These are phyloP conservation scores for Thyridium curvatum DNA, from an alignment of 2,329 filamentous ascomycete genomes.

Conservation along the genomic window DNA sequence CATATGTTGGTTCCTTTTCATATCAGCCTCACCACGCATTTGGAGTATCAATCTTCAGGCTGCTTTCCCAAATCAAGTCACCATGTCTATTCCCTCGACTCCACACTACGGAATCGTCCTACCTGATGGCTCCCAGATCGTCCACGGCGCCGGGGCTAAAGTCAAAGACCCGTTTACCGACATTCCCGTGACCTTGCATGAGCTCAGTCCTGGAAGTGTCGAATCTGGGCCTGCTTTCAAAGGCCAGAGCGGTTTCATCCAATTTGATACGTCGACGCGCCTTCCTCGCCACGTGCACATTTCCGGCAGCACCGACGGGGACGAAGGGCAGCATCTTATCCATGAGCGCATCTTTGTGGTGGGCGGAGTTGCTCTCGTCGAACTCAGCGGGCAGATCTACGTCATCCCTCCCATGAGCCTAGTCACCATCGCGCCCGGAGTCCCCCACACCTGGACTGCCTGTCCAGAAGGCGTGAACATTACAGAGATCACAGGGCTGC, in stretches of 20 bases:
- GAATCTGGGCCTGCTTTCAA: conserved; percentile 1
- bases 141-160: neutral
- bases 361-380: conserved; percentile 4
- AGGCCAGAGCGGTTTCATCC: conserved; percentile 4
- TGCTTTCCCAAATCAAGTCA: no score
- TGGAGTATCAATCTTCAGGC: no score
- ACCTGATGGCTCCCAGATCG: neutral
- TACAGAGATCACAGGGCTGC: neutral
- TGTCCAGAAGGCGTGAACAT: conserved; percentile 5
- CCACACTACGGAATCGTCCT: neutral
- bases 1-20: no score
- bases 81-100: no score
- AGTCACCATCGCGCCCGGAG: conserved; percentile 4
- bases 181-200: conserved; percentile 4
- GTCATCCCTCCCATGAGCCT: conserved; percentile 6
- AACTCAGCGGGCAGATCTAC: conserved; percentile 6
- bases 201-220: conserved; percentile 2
- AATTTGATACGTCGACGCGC: conserved; percentile 4
- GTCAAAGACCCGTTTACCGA: conserved; percentile 1
- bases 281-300: conserved; percentile 9
- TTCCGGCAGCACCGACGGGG: neutral
- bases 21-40: no score
- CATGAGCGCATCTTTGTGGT: conserved; percentile 3
- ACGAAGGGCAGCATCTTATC: neutral
- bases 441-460: conserved; percentile 8